These are phyloP conservation scores for Xylaria palmicola DNA, from an alignment of 495 filamentous ascomycete species.

Conservation along the genomic window DNA sequence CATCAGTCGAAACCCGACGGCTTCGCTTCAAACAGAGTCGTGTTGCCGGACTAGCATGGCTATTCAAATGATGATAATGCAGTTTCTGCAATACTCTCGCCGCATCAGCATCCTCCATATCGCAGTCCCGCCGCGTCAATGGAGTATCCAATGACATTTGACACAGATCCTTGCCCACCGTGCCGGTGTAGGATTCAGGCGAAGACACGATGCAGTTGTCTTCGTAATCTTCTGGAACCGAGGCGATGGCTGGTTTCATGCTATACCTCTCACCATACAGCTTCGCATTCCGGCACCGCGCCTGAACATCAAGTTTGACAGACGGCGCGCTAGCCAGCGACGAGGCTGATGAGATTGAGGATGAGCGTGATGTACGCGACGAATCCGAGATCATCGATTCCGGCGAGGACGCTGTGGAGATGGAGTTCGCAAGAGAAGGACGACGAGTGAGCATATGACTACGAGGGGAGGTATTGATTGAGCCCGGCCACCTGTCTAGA, in stretches of 20 bases:
- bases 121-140: slow-evolving; percentile 41
- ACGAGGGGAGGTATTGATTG: slow-evolving; percentile 52
- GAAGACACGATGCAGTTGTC: slow-evolving; percentile 58
- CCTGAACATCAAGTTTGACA: slow-evolving; percentile 73
- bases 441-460: slow-evolving; percentile 63
- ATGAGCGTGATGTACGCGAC: slow-evolving; percentile 71
- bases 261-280: slow-evolving; percentile 53
- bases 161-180: slow-evolving; percentile 53
- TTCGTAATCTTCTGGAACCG: slow-evolving; percentile 54
- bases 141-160: slow-evolving; percentile 52
- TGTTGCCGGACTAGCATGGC: slow-evolving; percentile 21
- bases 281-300: slow-evolving; percentile 79
- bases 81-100: slow-evolving; percentile 69
- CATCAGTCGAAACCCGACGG: slow-evolving; percentile 66
- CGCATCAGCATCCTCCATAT: slow-evolving; percentile 55
- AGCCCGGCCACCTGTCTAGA: slow-evolving; percentile 60
- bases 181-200: slow-evolving; percentile 58
- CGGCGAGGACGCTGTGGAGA: slow-evolving; percentile 77
- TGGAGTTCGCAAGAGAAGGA: slow-evolving; percentile 73
- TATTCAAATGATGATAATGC: slow-evolving; percentile 42
- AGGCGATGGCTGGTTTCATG: slow-evolving; percentile 45
- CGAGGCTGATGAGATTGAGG: slow-evolving; percentile 70
- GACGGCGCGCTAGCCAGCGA: slow-evolving; percentile 64
- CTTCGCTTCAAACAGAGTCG: slow-evolving; percentile 61
- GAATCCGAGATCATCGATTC: slow-evolving; percentile 89